Evolutionary conservation across 2,329 filamentous ascomycete species (phyloP).

Genomic region (Scorias spongiosa): DNA sequence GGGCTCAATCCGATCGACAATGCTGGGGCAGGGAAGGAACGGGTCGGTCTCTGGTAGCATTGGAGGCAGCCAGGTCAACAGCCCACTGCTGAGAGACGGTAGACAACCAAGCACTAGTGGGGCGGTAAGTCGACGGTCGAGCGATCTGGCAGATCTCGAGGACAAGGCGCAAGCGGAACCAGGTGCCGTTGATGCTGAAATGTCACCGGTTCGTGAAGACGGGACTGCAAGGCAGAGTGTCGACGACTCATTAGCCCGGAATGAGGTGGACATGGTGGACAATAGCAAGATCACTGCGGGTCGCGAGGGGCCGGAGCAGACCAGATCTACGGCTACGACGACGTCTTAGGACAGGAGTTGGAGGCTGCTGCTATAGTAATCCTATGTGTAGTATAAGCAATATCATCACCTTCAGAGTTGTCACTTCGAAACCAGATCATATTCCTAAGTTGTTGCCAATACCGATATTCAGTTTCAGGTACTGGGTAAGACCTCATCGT

Average conservation of each 20-base stretch:
- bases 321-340: too few relatives aligned
- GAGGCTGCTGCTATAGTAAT: too few relatives aligned
- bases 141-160: conserved; percentile 10
- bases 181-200: neutral
- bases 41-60: conserved; percentile 74
- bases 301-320: too few relatives aligned
- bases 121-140: conserved; percentile 9
- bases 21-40: conserved; percentile 60
- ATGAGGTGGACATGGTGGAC: neutral
- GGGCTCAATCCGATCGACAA: conserved; percentile 64
- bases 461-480: too few relatives aligned
- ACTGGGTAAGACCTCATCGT: too few relatives aligned
- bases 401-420: too few relatives aligned
- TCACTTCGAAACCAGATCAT: too few relatives aligned
- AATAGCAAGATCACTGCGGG: too few relatives aligned
- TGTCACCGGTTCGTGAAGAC: neutral
- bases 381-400: too few relatives aligned
- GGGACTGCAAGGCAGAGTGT: neutral
- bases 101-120: conserved; percentile 9
- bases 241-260: neutral
- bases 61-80: conserved; percentile 48
- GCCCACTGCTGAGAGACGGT: conserved; percentile 11
- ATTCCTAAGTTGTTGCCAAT: too few relatives aligned
- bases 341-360: too few relatives aligned
- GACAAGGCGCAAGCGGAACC: conserved; percentile 7